Evolutionary conservation across 2,329 filamentous ascomycete genomes (phyloP).

Genomic region (Nothomitra cinnamomea): DNA sequence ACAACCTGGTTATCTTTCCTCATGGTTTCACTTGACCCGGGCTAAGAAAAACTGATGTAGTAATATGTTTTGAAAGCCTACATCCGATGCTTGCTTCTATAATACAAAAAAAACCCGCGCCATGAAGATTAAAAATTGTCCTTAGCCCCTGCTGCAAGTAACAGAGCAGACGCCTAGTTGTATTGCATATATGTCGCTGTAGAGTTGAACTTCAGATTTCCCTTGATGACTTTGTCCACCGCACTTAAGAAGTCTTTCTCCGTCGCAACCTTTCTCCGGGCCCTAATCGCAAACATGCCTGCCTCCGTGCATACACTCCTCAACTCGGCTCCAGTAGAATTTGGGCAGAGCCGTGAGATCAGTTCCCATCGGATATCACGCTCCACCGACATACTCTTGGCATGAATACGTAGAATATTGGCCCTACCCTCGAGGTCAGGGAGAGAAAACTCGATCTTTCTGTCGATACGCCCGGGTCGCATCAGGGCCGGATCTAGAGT

Average conservation of each 20-base stretch:
- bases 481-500: conserved; percentile 94
- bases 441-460: conserved; percentile 97
- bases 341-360: conserved; percentile 91
- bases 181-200: conserved; percentile 98
- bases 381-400: conserved; percentile 99
- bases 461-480: conserved; percentile 91
- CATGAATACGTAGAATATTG: conserved; percentile 95
- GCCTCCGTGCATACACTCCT: conserved; percentile 95
- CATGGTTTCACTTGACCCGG: too few relatives aligned
- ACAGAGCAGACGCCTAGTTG: conserved; percentile 44
- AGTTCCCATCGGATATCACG: conserved; percentile 98
- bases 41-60: too few relatives aligned
- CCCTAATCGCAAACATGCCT: conserved; percentile 94
- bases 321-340: conserved; percentile 90
- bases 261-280: conserved; percentile 87
- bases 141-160: background rate
- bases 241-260: conserved; percentile 98
- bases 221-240: conserved; percentile 99
- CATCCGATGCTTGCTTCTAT: too few relatives aligned
- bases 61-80: too few relatives aligned
- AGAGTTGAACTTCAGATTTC: conserved; percentile 97
- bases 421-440: conserved; percentile 94
- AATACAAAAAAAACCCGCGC: too few relatives aligned
- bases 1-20: too few relatives aligned
- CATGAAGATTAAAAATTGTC: too few relatives aligned